These are phyloP conservation scores for Backusella morwellensis DNA, from an alignment of 192 early-diverging fungal genomes.

Conservation along the genomic window DNA sequence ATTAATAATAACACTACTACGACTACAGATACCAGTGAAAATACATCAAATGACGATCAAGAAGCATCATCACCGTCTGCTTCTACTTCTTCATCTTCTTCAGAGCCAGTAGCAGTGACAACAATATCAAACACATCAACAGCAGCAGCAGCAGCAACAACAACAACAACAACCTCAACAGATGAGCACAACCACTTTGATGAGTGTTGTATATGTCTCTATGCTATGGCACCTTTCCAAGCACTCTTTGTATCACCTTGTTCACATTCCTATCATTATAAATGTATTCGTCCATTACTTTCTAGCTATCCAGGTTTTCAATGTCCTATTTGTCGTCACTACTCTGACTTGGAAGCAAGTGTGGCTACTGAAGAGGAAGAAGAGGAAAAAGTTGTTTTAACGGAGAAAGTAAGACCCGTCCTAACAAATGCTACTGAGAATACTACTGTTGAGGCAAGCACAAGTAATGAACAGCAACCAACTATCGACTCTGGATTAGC, in stretches of 20 bases:
- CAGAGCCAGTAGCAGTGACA: background rate
- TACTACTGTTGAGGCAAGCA: background rate
- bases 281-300: conserved; percentile 70
- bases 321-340: conserved; percentile 81
- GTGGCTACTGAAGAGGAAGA: conserved; percentile 45
- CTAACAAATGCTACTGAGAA: background rate
- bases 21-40: background rate
- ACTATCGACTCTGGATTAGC: background rate
- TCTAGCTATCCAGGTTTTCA: conserved; percentile 63
- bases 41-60: background rate
- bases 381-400: background rate
- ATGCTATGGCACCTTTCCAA: conserved; percentile 71
- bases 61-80: background rate
- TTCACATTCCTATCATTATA: conserved; percentile 84
- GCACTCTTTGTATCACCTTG: conserved; percentile 83
- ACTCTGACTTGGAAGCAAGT: conserved; percentile 76
- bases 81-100: background rate
- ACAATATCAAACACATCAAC: background rate
- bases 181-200: conserved; percentile 21
- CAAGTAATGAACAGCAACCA: background rate
- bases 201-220: conserved; percentile 85
- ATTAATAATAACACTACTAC: background rate
- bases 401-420: background rate
- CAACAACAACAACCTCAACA: background rate
- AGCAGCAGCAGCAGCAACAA: background rate